phyloP scores from a whole-genome alignment of 2,329 filamentous ascomycete genomes.

The Talaromyces pinophilus region DNA sequence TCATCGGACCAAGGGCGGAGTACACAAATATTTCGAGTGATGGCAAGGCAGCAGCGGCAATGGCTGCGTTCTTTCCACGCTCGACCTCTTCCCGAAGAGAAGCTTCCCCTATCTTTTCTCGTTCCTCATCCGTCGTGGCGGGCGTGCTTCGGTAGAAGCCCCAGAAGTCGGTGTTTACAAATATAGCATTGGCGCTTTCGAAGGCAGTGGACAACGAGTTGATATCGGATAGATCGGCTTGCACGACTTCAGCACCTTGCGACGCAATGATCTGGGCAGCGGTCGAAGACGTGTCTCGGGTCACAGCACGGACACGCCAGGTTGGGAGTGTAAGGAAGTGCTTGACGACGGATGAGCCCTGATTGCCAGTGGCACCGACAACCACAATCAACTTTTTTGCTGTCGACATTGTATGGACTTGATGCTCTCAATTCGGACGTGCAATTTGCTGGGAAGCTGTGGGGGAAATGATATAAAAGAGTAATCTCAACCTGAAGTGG shows the following conservation, averaged over 20 bases:
- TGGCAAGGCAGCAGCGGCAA: slow-evolving; percentile 48
- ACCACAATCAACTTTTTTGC: slow-evolving; percentile 37
- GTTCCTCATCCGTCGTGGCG: neutral
- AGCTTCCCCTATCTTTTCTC: neutral
- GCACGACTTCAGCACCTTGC: slow-evolving; percentile 34
- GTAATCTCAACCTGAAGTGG: neutral
- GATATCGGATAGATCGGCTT: slow-evolving; percentile 34
- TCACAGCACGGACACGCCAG: slow-evolving; percentile 38
- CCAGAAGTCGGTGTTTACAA: slow-evolving; percentile 58
- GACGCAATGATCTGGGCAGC: slow-evolving; percentile 28
- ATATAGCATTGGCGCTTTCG: slow-evolving; percentile 53
- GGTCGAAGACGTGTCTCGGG: slow-evolving; percentile 32
- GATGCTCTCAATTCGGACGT: neutral
- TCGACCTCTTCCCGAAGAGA: neutral
- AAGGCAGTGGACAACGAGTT: slow-evolving; percentile 35
- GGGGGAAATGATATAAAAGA: neutral
- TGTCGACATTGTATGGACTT: neutral
- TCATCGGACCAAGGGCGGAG: slow-evolving; percentile 25
- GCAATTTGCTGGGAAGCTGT: no score
- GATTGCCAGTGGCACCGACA: slow-evolving; percentile 40
- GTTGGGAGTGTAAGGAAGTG: slow-evolving; percentile 15
- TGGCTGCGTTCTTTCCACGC: slow-evolving; percentile 58
- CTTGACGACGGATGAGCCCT: slow-evolving; percentile 35
- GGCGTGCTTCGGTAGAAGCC: neutral
- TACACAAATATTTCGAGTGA: neutral